These are phyloP conservation scores for Candida methanosorbosa DNA, from an alignment of 805 yeast genomes.

Conservation along the genomic window DNA sequence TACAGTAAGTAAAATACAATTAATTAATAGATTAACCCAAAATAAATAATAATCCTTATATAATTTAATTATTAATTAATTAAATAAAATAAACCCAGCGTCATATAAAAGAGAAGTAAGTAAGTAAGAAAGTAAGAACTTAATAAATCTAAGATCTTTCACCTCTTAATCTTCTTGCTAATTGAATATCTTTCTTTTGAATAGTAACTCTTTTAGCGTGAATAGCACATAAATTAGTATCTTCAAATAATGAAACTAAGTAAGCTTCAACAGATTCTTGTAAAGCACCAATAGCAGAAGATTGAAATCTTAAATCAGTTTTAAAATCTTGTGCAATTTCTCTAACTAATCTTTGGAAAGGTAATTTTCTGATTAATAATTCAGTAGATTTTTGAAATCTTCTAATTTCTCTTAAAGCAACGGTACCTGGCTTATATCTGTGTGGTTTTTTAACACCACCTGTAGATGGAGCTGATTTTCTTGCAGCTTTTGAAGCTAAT, in stretches of 20 bases:
- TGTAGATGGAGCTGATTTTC: conserved; percentile 86
- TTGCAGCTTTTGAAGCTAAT: conserved; percentile 85
- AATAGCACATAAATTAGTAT: conserved; percentile 96
- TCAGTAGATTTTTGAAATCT: conserved; percentile 96
- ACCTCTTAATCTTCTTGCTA: conserved; percentile 98
- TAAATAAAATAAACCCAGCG: not conserved
- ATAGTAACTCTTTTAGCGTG: conserved; percentile 99
- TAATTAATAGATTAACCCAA: not conserved
- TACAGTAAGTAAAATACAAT: too few relatives aligned
- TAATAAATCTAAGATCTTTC: conserved; percentile 60
- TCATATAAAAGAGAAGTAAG: not conserved
- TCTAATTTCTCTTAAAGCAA: conserved; percentile 94
- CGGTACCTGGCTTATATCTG: conserved; percentile 97
- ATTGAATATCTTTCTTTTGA: conserved; percentile 96
- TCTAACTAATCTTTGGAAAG: conserved; percentile 94
- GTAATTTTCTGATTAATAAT: conserved; percentile 89
- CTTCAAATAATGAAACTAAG: conserved; percentile 92
- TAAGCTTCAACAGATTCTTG: conserved; percentile 99
- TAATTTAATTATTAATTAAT: too few relatives aligned
- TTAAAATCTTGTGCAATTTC: conserved; percentile 94
- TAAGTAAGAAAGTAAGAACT: not conserved
- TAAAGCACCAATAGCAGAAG: conserved; percentile 94
- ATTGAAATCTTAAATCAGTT: conserved; percentile 92
- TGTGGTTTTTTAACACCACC: conserved; percentile 94
- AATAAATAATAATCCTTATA: not conserved